Conservation (phyloP, 352 stramenopile genomes). For the Plasmopara muralis region DNA sequence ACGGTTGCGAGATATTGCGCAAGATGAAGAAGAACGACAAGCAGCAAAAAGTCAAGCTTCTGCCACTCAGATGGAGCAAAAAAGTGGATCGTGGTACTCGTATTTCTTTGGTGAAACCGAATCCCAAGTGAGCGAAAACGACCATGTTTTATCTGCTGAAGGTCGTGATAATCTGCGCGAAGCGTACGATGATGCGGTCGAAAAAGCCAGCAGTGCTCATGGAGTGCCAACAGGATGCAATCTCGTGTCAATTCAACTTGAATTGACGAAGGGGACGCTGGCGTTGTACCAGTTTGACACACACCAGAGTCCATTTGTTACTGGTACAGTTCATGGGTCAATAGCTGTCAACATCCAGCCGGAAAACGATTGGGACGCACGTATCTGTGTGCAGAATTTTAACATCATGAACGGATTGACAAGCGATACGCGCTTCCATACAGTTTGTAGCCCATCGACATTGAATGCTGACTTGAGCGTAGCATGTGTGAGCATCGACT, state of each 20-base stretch:
- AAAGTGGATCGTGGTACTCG: conserved; percentile 51
- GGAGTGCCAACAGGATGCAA: conserved; percentile 61
- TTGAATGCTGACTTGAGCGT: conserved; percentile 7
- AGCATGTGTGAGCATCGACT: conserved; percentile 50
- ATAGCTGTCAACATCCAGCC: conserved; percentile 56
- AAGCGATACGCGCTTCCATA: conserved; percentile 37
- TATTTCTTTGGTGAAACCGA: conserved; percentile 65
- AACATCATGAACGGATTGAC: conserved; percentile 54
- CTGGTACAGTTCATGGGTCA: conserved; percentile 40
- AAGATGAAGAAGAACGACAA: conserved; percentile 44
- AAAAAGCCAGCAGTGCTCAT: conserved; percentile 35
- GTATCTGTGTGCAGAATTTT: conserved; percentile 58
- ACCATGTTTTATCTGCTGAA: conserved; percentile 52
- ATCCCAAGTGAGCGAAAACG: conserved; percentile 11
- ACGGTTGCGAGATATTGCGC: conserved; percentile 45
- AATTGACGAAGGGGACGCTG: conserved; percentile 46
- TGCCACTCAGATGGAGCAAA: conserved; percentile 11
- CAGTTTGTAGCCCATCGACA: conserved; percentile 53
- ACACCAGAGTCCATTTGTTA: conserved; percentile 41
- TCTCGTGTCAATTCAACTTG: conserved; percentile 57
- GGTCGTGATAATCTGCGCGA: conserved; percentile 61
- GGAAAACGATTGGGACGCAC: conserved; percentile 56
- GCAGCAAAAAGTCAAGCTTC: conserved; percentile 17
- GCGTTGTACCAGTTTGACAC: conserved; percentile 42
- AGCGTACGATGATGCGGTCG: conserved; percentile 64